Conservation (phyloP, 306 rosid genomes). For the Cercis canadensis region DNA sequence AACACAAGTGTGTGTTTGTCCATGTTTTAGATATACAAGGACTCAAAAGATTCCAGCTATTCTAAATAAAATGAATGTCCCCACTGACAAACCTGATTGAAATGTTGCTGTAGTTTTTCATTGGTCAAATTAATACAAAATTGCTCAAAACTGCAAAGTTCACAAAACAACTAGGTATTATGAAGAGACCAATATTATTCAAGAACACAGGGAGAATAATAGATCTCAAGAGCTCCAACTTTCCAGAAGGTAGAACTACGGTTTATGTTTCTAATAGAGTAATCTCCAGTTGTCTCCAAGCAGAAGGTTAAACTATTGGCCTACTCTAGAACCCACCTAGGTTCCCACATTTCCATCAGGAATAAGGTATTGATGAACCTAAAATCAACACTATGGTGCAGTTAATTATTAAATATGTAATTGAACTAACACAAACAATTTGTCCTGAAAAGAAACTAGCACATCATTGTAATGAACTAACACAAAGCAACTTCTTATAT, state of each 20-base stretch:
- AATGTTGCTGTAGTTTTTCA: slow-evolving; percentile 99
- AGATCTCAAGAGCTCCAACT: slow-evolving; percentile 8
- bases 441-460: too few species aligned
- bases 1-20: neutral
- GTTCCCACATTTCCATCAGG: neutral
- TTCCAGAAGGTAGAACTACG: slow-evolving; percentile 1
- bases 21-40: slow-evolving; percentile 19
- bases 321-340: slow-evolving; percentile 2
- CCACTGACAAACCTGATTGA: slow-evolving; percentile 81
- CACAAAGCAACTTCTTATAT: neutral
- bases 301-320: neutral
- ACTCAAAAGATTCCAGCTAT: slow-evolving; percentile 31
- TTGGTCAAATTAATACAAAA: slow-evolving; percentile 97
- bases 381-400: neutral
- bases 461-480: neutral
- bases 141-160: slow-evolving; percentile 89
- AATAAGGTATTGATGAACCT: neutral
- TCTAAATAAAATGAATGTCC: slow-evolving; percentile 30
- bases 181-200: slow-evolving; percentile 2
- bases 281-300: neutral
- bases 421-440: neutral
- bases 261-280: neutral
- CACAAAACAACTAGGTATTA: slow-evolving; percentile 32
- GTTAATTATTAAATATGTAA: slow-evolving; percentile 7
- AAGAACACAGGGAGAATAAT: neutral